Evolutionary conservation across 202 grass and related monocot genomes (phyloP).

Genomic region (Setaria viridis): DNA sequence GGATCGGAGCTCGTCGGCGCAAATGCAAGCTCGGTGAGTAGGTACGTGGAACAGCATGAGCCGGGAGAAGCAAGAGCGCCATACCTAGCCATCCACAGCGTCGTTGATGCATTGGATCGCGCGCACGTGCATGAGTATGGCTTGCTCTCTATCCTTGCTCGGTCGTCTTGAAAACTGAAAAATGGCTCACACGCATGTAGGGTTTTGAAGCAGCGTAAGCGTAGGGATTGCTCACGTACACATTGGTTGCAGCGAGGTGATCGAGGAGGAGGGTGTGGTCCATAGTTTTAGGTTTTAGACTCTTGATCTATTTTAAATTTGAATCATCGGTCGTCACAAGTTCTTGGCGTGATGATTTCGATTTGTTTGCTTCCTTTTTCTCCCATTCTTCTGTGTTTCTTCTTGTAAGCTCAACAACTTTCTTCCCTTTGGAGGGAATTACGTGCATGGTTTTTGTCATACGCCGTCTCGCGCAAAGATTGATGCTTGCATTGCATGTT

Average conservation of each 20-base stretch:
- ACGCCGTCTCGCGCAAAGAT: conserved; percentile 19
- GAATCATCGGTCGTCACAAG: conserved; percentile 55
- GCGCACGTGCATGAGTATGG: conserved; percentile 36
- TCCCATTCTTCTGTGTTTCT: conserved; percentile 13
- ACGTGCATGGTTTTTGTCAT: conserved; percentile 59
- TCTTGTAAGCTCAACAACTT: conserved; percentile 55
- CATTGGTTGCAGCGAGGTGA: conserved; percentile 43
- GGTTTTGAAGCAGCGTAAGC: conserved; percentile 50
- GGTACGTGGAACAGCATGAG: conserved; percentile 19
- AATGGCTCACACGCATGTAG: conserved; percentile 46
- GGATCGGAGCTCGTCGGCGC: conserved; percentile 25
- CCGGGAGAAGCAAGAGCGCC: conserved; percentile 16
- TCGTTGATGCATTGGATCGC: conserved; percentile 1
- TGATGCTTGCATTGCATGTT: conserved; percentile 42
- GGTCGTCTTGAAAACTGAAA: conserved; percentile 19
- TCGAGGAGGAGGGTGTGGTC: conserved; percentile 18
- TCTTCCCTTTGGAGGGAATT: conserved; percentile 40
- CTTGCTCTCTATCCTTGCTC: conserved; percentile 11
- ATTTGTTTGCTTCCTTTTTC: conserved; percentile 40
- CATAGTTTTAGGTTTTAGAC: conserved; percentile 55
- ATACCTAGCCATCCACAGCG: background rate
- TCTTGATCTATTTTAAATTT: conserved; percentile 37
- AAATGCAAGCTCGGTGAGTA: conserved; percentile 44
- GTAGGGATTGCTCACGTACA: conserved; percentile 48
- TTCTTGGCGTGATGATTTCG: conserved; percentile 49